Percentiles rank a stretch among this genome's conserved stretches.
Conservation (phyloP, 345 rosid genomes). For the Hibiscus trionum region DNA sequence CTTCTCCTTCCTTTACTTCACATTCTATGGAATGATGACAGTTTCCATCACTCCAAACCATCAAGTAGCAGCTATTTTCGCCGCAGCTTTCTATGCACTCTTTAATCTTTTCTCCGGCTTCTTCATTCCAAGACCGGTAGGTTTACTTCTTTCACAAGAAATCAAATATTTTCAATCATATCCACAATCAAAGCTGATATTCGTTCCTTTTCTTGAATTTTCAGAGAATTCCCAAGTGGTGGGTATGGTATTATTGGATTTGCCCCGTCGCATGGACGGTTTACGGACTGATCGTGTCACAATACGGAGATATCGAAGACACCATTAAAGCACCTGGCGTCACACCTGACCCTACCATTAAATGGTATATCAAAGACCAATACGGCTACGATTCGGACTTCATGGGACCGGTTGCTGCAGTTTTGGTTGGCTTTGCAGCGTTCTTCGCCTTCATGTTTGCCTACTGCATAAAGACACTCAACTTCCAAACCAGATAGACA, state of each 20-base stretch:
- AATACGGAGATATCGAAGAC: constrained; percentile 51
- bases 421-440: constrained; percentile 47
- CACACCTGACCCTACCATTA: constrained; percentile 20
- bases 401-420: constrained; percentile 55
- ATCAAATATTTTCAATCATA: neutral
- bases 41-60: constrained; percentile 76
- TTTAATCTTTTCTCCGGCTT: constrained; percentile 87
- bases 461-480: constrained; percentile 57
- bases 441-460: constrained; percentile 74
- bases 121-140: constrained; percentile 74
- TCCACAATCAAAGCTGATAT: neutral
- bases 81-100: constrained; percentile 58
- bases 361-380: constrained; percentile 37
- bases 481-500: constrained; percentile 79
- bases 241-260: constrained; percentile 93
- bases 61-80: constrained; percentile 69
- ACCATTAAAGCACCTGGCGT: constrained; percentile 38
- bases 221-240: constrained; percentile 78
- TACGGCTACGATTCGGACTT: constrained; percentile 58
- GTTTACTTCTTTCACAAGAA: constrained; percentile 10
- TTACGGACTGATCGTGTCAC: constrained; percentile 57
- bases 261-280: constrained; percentile 82
- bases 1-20: constrained; percentile 86
- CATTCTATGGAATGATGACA: constrained; percentile 94
- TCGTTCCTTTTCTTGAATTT: neutral